phyloP scores from a whole-genome alignment of 2,329 filamentous ascomycete species.

The Ceratocystis ficicola region DNA sequence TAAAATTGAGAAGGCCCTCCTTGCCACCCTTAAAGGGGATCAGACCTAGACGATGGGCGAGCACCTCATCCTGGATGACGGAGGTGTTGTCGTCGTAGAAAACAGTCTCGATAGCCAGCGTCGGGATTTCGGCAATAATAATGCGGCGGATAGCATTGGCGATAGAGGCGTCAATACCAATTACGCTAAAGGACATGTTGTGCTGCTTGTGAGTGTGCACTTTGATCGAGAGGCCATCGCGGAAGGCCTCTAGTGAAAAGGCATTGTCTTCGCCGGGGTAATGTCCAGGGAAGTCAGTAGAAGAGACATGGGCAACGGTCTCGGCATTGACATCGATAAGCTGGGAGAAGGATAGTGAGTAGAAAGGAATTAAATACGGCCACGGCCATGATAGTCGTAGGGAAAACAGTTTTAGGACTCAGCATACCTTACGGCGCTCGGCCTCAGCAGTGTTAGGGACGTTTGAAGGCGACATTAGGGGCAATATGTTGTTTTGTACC shows the following conservation, averaged over 20 bases:
- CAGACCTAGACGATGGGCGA: constrained; percentile 78
- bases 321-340: constrained; percentile 79
- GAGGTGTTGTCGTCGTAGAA: constrained; percentile 95
- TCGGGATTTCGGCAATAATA: constrained; percentile 85
- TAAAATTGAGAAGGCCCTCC: constrained; percentile 60
- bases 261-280: constrained; percentile 76
- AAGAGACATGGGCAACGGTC: constrained; percentile 77
- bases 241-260: constrained; percentile 66
- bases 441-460: constrained; percentile 44
- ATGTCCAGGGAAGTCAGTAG: constrained; percentile 85
- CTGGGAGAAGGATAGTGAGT: constrained; percentile 34
- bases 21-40: constrained; percentile 75
- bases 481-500: background rate
- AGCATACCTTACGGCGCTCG: constrained; percentile 45
- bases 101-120: constrained; percentile 84
- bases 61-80: constrained; percentile 94
- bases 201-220: constrained; percentile 73
- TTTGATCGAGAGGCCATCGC: constrained; percentile 55
- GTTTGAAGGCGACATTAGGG: constrained; percentile 35
- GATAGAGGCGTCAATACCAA: constrained; percentile 82
- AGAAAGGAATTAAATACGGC: background rate
- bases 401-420: background rate
- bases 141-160: constrained; percentile 97
- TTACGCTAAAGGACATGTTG: constrained; percentile 77
- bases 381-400: background rate